Evolutionary conservation across 2,329 filamentous ascomycete genomes (phyloP).

Genomic region (Pseudogymnoascus sp.): DNA sequence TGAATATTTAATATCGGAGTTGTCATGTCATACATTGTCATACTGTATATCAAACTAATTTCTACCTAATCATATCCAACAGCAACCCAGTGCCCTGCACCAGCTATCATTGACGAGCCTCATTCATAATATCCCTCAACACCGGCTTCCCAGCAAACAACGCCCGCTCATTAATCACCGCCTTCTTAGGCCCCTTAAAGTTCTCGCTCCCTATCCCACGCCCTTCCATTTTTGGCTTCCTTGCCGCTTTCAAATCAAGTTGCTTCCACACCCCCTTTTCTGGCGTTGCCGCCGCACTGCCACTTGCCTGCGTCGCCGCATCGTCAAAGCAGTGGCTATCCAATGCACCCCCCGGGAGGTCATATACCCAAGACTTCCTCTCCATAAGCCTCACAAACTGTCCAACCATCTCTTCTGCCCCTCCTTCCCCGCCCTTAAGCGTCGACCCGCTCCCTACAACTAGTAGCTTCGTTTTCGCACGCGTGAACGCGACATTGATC

Average conservation of each 20-base stretch:
- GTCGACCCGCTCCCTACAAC: slow-evolving; percentile 78
- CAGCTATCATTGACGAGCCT: slow-evolving; percentile 32
- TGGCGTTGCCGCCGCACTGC: slow-evolving; percentile 13
- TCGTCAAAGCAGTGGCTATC: slow-evolving; percentile 59
- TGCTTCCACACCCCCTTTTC: slow-evolving; percentile 14
- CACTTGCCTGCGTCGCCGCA: slow-evolving; percentile 37
- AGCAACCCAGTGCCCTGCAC: background rate
- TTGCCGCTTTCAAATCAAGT: slow-evolving; percentile 14
- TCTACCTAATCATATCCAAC: slow-evolving; percentile 4
- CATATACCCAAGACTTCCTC: slow-evolving; percentile 66
- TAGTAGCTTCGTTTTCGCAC: slow-evolving; percentile 84
- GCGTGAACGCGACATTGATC: slow-evolving; percentile 92
- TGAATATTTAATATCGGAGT: background rate
- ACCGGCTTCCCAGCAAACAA: slow-evolving; percentile 60
- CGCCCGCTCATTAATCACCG: slow-evolving; percentile 50
- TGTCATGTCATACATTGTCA: slow-evolving; percentile 1
- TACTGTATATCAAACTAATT: background rate
- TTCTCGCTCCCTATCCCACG: slow-evolving; percentile 9
- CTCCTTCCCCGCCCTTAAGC: slow-evolving; percentile 53
- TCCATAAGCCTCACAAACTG: slow-evolving; percentile 73
- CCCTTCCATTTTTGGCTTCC: slow-evolving; percentile 14
- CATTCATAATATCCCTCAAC: slow-evolving; percentile 70
- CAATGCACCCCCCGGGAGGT: slow-evolving; percentile 56
- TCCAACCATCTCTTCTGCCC: slow-evolving; percentile 62
- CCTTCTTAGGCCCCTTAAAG: slow-evolving; percentile 37